Evolutionary conservation across 164 flowering plant species (phyloP), one percentile per base, ranked within the genome.

Genomic region (Stephania yunnanensis): DNA sequence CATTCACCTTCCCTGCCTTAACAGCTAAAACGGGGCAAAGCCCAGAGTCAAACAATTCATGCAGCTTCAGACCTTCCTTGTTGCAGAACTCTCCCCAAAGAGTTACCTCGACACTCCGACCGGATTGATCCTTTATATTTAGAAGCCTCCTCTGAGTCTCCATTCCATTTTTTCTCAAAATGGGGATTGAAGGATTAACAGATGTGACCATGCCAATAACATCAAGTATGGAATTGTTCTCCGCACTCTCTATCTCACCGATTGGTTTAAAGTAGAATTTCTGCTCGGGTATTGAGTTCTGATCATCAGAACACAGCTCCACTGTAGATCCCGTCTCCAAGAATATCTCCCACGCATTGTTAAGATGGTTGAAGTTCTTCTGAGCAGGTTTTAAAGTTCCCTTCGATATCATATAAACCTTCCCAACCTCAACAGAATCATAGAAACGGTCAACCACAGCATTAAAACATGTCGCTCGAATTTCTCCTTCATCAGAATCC

Each of bases 51-150:
- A 89, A 69, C 84, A 96, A 81, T 69, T 89, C 93, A 74, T 96
- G 94, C 78, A 94, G 81, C 82, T 88, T 82, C 75, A 86, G 89
- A 69, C 99, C 99, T 87, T 92, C 97, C 80, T 82, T 86, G 81
- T 91, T 92, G 86, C 99, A 94, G 77, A 92, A 87, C 13, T 91
- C 97, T 2, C 99, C 99, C 99, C 99, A 96, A 17, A 96, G 84
- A 20, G 97, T 94, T 29, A 94, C 78, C 85, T 96, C 98, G 11
- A 94, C 87, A 71, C 84, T 91, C 80, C 85, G 78, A 10, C 89
- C 90, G 50, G 99, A 89, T 68, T 76, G 81, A 82, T 94, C 99
- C 86, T 89, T 92, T 67, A 96, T 76, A 80, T 88, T 89, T 76
- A 92, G 70, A 73, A 84, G 79, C 82, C 98, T 87, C 84, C 92